Evolutionary conservation across 2,329 filamentous ascomycete species (phyloP).

Genomic region (Hymenoscyphus infarciens): DNA sequence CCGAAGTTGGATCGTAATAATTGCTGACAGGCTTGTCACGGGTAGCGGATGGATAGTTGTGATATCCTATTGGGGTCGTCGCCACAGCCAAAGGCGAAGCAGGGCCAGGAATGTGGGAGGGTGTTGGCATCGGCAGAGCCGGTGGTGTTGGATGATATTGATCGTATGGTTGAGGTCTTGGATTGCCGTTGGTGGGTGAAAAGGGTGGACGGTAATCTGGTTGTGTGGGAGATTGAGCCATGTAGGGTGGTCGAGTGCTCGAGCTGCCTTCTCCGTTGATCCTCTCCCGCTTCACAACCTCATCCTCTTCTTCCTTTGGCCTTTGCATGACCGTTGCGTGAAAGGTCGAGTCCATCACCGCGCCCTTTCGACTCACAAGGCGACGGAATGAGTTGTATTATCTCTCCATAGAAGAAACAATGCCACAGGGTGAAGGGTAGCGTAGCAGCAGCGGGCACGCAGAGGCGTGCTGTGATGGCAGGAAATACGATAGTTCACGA

Average conservation of each 20-base stretch:
- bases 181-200: conserved; percentile 31
- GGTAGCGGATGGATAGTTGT: conserved; percentile 36
- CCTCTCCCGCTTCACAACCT: conserved; percentile 28
- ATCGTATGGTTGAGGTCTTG: conserved; percentile 33
- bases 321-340: conserved; percentile 34
- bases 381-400: conserved; percentile 19
- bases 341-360: conserved; percentile 31
- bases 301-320: conserved; percentile 29
- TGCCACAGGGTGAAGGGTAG: conserved; percentile 7
- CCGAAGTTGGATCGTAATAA: conserved; percentile 45
- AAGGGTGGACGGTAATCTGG: conserved; percentile 28
- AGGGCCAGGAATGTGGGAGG: conserved; percentile 30
- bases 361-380: conserved; percentile 19
- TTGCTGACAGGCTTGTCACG: conserved; percentile 41
- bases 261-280: conserved; percentile 31
- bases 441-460: neutral
- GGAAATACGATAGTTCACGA: neutral
- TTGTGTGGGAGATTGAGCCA: conserved; percentile 29
- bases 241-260: conserved; percentile 27
- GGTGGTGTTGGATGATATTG: conserved; percentile 30
- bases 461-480: neutral
- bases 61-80: conserved; percentile 29
- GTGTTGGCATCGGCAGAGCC: conserved; percentile 25
- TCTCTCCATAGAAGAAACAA: conserved; percentile 27
- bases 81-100: conserved; percentile 29